Evolutionary conservation across 345 rosid genomes (phyloP).

Genomic region (Kernera saxatilis): DNA sequence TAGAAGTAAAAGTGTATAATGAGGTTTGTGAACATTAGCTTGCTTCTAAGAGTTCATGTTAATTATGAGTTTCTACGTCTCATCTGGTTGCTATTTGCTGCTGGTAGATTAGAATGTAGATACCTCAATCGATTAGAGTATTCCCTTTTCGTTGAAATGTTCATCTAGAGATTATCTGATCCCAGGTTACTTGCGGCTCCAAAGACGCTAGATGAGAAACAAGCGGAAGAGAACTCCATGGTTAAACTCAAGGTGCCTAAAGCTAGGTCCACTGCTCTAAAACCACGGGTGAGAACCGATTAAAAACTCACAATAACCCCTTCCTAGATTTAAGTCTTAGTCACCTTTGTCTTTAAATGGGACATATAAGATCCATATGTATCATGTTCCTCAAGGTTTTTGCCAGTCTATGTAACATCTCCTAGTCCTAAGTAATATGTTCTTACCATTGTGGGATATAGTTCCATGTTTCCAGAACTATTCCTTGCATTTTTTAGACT

Average conservation of each 20-base stretch:
- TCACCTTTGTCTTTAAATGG: neutral
- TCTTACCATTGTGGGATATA: neutral
- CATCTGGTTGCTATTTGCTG: neutral
- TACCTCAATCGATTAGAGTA: neutral
- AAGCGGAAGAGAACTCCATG: conserved; percentile 14
- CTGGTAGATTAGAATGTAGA: neutral
- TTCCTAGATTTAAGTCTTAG: neutral
- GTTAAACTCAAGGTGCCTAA: conserved; percentile 17
- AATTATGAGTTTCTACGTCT: neutral
- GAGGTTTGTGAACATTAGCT: neutral
- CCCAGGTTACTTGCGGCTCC: conserved; percentile 31
- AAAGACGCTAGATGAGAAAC: conserved; percentile 1
- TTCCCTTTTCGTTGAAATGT: neutral
- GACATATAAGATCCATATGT: neutral
- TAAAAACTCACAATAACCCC: neutral
- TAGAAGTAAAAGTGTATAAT: neutral
- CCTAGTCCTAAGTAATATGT: neutral
- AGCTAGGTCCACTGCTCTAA: conserved; percentile 30
- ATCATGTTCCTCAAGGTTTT: neutral
- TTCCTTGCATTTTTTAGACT: no score
- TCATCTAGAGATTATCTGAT: neutral
- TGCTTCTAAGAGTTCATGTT: neutral
- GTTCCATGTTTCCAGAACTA: neutral
- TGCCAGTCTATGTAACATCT: neutral
- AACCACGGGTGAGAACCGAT: conserved; percentile 47